Evolutionary conservation across 352 stramenopile genomes (phyloP).

Genomic region (Phytophthora fragariae): DNA sequence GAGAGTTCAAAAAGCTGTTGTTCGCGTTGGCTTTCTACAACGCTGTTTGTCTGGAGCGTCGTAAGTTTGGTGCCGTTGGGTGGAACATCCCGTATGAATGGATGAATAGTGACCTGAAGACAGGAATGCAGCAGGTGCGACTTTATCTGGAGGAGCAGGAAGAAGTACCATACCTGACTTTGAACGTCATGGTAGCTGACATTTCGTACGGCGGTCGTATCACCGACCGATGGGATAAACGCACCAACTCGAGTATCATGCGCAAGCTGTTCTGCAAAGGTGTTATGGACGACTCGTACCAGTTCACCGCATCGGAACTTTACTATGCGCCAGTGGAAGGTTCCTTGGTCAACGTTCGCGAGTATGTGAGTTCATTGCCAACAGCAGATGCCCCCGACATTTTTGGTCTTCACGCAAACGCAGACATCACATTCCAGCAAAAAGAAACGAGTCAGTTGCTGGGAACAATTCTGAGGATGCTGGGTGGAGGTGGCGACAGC

Average conservation of each 20-base stretch:
- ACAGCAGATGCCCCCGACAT: slow-evolving; percentile 89
- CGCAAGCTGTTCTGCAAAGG: slow-evolving; percentile 90
- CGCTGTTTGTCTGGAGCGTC: slow-evolving; percentile 92
- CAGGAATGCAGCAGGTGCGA: slow-evolving; percentile 92
- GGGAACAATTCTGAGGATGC: slow-evolving; percentile 77
- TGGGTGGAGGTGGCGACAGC: slow-evolving; percentile 63
- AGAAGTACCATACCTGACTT: slow-evolving; percentile 92
- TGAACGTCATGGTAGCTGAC: slow-evolving; percentile 96
- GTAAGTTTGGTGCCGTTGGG: slow-evolving; percentile 95
- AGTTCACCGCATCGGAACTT: slow-evolving; percentile 74
- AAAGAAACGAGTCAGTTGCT: slow-evolving; percentile 89
- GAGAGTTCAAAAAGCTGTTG: slow-evolving; percentile 91
- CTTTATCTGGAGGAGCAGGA: slow-evolving; percentile 96
- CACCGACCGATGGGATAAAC: slow-evolving; percentile 95
- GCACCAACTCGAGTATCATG: slow-evolving; percentile 95
- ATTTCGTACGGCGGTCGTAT: slow-evolving; percentile 96
- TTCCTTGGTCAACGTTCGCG: slow-evolving; percentile 62
- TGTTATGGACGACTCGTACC: slow-evolving; percentile 91
- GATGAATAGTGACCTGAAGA: slow-evolving; percentile 97
- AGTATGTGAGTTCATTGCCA: slow-evolving; percentile 88
- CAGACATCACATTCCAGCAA: slow-evolving; percentile 95
- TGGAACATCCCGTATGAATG: slow-evolving; percentile 97
- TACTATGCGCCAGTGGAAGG: slow-evolving; percentile 87
- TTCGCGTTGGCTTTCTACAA: slow-evolving; percentile 97
- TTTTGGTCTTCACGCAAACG: slow-evolving; percentile 94